Conservation (phyloP, 1,284 basidiomycete genomes). For the Lignosus rhinocerotis region DNA sequence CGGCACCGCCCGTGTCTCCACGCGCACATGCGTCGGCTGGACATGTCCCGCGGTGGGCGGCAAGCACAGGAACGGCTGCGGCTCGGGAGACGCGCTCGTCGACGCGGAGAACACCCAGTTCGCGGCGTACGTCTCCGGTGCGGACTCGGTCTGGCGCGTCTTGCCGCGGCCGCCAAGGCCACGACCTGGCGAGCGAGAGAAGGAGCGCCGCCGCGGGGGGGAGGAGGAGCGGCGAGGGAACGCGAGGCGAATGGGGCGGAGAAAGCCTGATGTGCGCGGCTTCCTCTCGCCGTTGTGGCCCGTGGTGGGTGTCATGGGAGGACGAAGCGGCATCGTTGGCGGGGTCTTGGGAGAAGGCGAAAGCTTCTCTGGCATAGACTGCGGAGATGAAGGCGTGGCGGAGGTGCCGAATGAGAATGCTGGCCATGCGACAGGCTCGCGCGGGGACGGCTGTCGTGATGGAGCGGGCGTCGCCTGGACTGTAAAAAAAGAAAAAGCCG, state of each 20-base stretch:
- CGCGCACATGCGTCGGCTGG: slow-evolving; percentile 16
- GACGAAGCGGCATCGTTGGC: slow-evolving; percentile 36
- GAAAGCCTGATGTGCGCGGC: slow-evolving; percentile 41
- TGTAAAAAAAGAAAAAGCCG: slow-evolving; percentile 31
- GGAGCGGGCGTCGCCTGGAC: slow-evolving; percentile 27
- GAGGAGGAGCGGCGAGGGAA: slow-evolving; percentile 40
- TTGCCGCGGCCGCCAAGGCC: slow-evolving; percentile 16
- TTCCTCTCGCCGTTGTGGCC: slow-evolving; percentile 27
- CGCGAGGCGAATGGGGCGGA: slow-evolving; percentile 41
- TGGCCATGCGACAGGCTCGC: slow-evolving; percentile 21
- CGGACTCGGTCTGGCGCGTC: slow-evolving; percentile 22
- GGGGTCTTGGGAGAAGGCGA: slow-evolving; percentile 25
- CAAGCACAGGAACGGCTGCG: slow-evolving; percentile 28
- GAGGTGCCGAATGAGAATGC: slow-evolving; percentile 23
- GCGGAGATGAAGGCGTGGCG: slow-evolving; percentile 16
- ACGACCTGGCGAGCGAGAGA: slow-evolving; percentile 35
- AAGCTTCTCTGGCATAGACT: slow-evolving; percentile 24
- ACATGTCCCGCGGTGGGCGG: slow-evolving; percentile 16
- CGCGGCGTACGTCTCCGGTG: slow-evolving; percentile 26
- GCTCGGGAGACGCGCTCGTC: slow-evolving; percentile 30
- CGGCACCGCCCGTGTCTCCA: slow-evolving; percentile 4
- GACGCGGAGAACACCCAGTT: slow-evolving; percentile 33
- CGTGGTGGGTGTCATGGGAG: slow-evolving; percentile 10
- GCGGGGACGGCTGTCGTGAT: slow-evolving; percentile 18
- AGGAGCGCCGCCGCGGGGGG: slow-evolving; percentile 26